These are phyloP conservation scores for Dalbergia oliveri DNA, from an alignment of 306 rosid species.

Conservation along the genomic window DNA sequence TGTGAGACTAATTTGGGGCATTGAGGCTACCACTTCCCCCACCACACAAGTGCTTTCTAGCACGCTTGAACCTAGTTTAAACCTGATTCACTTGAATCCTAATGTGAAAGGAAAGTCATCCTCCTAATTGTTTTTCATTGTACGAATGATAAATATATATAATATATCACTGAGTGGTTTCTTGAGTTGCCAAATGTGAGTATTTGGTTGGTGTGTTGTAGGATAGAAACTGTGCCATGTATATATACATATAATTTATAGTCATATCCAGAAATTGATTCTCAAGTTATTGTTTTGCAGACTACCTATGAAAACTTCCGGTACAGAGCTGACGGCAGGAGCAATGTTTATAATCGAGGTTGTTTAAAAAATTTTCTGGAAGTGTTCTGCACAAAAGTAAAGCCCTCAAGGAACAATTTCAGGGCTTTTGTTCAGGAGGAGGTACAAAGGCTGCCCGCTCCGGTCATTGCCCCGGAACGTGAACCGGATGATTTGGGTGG, in stretches of 20 bases:
- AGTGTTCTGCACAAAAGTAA: conserved; percentile 79
- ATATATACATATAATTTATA: neutral
- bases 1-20: too few species aligned
- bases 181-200: neutral
- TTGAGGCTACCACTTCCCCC: too few species aligned
- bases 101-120: neutral
- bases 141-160: neutral
- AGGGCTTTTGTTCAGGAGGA: conserved; percentile 81
- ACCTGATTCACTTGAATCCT: neutral
- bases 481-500: conserved; percentile 64
- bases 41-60: too few species aligned
- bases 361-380: conserved; percentile 82
- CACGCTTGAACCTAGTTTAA: too few species aligned
- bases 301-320: conserved; percentile 93
- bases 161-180: neutral
- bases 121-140: neutral
- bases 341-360: conserved; percentile 77
- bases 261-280: conserved; percentile 17
- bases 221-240: neutral
- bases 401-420: conserved; percentile 84
- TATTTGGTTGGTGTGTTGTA: neutral
- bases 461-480: conserved; percentile 49
- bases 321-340: conserved; percentile 80
- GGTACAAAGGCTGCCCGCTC: conserved; percentile 59
- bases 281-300: conserved; percentile 59